These are phyloP conservation scores for Coleophoma crateriformis DNA, from an alignment of 2,329 filamentous ascomycete genomes.

Conservation along the genomic window DNA sequence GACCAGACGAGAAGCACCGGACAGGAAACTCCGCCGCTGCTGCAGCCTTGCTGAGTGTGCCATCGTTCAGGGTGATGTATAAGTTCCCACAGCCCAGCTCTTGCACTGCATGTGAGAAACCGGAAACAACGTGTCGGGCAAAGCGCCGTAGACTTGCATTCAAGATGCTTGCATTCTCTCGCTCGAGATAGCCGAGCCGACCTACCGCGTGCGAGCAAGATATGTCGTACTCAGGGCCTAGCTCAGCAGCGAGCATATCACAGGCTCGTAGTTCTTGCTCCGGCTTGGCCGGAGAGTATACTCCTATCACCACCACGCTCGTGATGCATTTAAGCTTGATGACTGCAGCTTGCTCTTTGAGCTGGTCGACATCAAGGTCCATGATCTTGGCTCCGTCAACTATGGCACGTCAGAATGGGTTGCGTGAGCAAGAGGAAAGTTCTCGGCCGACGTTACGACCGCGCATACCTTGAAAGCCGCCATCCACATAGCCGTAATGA, in stretches of 20 bases:
- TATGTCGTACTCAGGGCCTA: slow-evolving; percentile 38
- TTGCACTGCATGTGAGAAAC: slow-evolving; percentile 47
- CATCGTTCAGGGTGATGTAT: slow-evolving; percentile 60
- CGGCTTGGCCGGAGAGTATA: slow-evolving; percentile 54
- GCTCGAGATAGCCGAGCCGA: slow-evolving; percentile 43
- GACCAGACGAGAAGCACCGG: slow-evolving; percentile 55
- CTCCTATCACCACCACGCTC: slow-evolving; percentile 48
- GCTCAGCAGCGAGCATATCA: slow-evolving; percentile 33
- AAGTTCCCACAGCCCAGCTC: slow-evolving; percentile 38
- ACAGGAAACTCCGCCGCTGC: slow-evolving; percentile 52
- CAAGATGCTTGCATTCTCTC: slow-evolving; percentile 60
- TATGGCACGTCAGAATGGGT: slow-evolving; percentile 3
- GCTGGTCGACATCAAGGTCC: slow-evolving; percentile 14
- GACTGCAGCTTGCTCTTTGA: slow-evolving; percentile 22
- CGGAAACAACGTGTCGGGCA: slow-evolving; percentile 48
- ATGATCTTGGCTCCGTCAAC: slow-evolving; percentile 20
- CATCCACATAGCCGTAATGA: slow-evolving; percentile 42
- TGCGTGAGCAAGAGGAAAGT: neutral
- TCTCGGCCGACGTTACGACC: neutral
- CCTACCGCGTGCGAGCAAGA: slow-evolving; percentile 45
- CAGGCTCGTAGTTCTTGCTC: slow-evolving; percentile 45
- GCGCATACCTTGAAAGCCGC: slow-evolving; percentile 20
- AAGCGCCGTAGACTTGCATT: slow-evolving; percentile 57
- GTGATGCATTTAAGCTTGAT: slow-evolving; percentile 27
- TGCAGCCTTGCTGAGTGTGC: slow-evolving; percentile 49